Evolutionary conservation across 1,284 basidiomycete genomes (phyloP), one percentile per base, ranked within the genome.

Genomic region (Volvariella volvacea): DNA sequence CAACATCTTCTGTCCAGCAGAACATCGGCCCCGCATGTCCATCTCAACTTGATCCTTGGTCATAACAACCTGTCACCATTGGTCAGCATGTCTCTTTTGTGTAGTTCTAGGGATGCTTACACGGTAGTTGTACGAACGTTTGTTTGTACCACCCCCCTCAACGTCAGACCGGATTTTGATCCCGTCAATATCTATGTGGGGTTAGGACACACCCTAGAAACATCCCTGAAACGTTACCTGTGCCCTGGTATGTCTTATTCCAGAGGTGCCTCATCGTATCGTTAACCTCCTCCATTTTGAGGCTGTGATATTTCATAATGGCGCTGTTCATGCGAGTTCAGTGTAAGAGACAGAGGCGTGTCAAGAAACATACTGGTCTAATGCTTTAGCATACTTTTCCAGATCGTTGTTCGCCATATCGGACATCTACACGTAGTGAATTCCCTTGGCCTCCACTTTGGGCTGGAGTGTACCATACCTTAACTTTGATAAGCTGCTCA

Each of bases 251-350:
- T 1, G 95, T 99, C 71, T 94, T 95, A 60, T 92, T 94, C 96
- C 96, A 99, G 1, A 99, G 66, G 59, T 92, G 89, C 46, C 87
- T 83, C 80, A 96, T 96, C 17, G 84, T 93, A 56, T 95, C 92
- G 58, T 99, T 99, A 58, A 99, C 94, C 72, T 99, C 96, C 63
- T 93, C 92, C 96, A 99, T 98, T 68, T 99, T 99, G 58, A 97
- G 76, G n/a, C 86, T 72, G 59, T 99, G 96, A 59, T 96, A 99
- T 62, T 90, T 90, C 88, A 99, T 93, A 65, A 99, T 98, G 37
- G 93, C 95, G 55, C 92, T 94, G 50, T 14, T 39, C 15, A 19
- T 41, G n/a, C 42, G 22, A 15, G 14, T 40, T 56, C 12, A 51
- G 48, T 39, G 36, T 43, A 45, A 48, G 43, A 44, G 21, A 17